Evolutionary conservation across 306 rosid species (phyloP).

Genomic region (Quercus glauca): DNA sequence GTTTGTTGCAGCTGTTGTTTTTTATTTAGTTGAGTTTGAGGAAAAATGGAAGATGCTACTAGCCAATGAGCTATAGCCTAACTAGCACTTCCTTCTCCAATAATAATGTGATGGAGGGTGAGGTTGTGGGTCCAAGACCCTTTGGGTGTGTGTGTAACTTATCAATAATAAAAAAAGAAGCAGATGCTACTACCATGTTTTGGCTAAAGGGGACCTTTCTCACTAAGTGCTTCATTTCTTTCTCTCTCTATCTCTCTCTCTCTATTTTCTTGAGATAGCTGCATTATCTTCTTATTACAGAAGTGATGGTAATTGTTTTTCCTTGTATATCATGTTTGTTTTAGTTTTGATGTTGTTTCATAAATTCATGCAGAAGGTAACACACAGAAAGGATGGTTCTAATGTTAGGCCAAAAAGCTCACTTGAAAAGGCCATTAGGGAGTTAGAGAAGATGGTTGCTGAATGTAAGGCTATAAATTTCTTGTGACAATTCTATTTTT

Average conservation of each 20-base stretch:
- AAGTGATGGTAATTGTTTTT: conserved; percentile 9
- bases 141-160: too few relatives aligned
- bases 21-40: not conserved
- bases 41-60: not conserved
- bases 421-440: conserved; percentile 89
- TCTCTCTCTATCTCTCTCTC: too few relatives aligned
- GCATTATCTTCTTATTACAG: not conserved
- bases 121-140: too few relatives aligned
- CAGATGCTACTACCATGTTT: conserved; percentile 15
- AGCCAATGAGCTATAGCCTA: too few relatives aligned
- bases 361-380: conserved; percentile 60
- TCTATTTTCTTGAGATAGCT: not conserved
- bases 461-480: conserved; percentile 62
- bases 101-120: too few relatives aligned
- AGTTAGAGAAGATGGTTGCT: conserved; percentile 93
- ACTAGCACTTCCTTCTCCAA: too few relatives aligned
- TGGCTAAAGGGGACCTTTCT: not conserved
- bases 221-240: not conserved
- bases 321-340: conserved; percentile 13
- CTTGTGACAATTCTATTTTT: conserved; percentile 20
- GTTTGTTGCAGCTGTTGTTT: not conserved
- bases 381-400: conserved; percentile 80
- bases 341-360: conserved; percentile 18
- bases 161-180: not conserved
- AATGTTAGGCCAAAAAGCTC: conserved; percentile 75